phyloP scores from a whole-genome alignment of 2,329 filamentous ascomycete species.

The Podosphaera xanthii region DNA sequence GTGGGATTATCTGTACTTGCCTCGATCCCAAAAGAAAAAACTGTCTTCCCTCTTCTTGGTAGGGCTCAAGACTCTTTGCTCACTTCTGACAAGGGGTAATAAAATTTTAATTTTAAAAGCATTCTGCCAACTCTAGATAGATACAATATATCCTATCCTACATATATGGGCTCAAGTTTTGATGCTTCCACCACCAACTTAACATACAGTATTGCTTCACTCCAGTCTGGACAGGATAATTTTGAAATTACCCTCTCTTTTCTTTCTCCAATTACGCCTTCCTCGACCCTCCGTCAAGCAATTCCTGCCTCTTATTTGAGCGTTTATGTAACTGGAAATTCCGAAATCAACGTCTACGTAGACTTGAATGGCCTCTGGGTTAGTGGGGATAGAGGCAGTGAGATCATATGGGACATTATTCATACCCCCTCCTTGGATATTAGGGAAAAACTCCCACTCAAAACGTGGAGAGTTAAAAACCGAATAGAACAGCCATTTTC shows the following conservation, averaged over 20 bases:
- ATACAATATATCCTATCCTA: slow-evolving; percentile 34
- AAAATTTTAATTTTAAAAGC: background rate
- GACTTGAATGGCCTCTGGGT: slow-evolving; percentile 63
- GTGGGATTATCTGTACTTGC: slow-evolving; percentile 41
- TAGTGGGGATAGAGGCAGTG: slow-evolving; percentile 46
- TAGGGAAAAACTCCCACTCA: slow-evolving; percentile 22
- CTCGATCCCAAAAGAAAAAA: slow-evolving; percentile 32
- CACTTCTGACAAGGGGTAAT: slow-evolving; percentile 17
- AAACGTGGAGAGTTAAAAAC: slow-evolving; percentile 43
- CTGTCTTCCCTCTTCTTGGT: slow-evolving; percentile 40
- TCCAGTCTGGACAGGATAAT: slow-evolving; percentile 17
- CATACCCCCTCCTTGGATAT: slow-evolving; percentile 20
- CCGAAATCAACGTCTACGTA: slow-evolving; percentile 40
- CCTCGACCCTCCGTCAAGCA: slow-evolving; percentile 14
- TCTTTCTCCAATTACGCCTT: slow-evolving; percentile 16
- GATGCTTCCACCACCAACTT: slow-evolving; percentile 50
- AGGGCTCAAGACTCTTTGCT: slow-evolving; percentile 39
- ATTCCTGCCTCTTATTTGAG: slow-evolving; percentile 57
- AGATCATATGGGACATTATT: slow-evolving; percentile 46
- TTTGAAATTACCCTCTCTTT: slow-evolving; percentile 37
- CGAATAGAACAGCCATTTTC: slow-evolving; percentile 45
- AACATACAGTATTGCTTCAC: slow-evolving; percentile 34
- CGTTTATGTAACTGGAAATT: slow-evolving; percentile 42
- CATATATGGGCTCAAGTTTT: slow-evolving; percentile 37
- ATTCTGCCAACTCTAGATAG: slow-evolving; percentile 13